phyloP scores from a whole-genome alignment of 805 yeast species.

The Candida sakaeoensis region DNA sequence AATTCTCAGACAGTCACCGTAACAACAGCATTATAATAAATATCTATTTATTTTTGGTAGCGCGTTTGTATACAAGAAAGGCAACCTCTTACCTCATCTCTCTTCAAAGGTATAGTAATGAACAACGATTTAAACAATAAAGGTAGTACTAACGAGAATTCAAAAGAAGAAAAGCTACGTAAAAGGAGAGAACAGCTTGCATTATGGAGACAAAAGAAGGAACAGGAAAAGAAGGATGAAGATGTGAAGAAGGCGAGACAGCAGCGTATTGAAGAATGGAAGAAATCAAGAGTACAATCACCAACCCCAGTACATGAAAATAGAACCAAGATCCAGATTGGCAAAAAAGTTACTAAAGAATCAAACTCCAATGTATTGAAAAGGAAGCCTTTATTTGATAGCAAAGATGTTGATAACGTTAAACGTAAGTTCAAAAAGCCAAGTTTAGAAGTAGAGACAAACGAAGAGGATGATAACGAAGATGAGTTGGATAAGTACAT shows the following conservation, averaged over 20 bases:
- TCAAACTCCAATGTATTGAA: constrained; percentile 7
- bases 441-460: constrained; percentile 7
- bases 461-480: constrained; percentile 37
- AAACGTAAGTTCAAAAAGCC: constrained; percentile 21
- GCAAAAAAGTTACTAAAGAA: constrained; percentile 6
- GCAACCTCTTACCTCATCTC: not conserved
- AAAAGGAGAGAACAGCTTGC: constrained; percentile 51
- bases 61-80: constrained; percentile 1
- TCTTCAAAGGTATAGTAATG: constrained; percentile 3
- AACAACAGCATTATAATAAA: constrained; percentile 72
- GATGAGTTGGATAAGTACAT: constrained; percentile 21
- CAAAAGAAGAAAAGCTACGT: constrained; percentile 31
- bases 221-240: constrained; percentile 21
- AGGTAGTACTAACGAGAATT: constrained; percentile 11
- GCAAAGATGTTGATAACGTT: constrained; percentile 22
- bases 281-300: constrained; percentile 25
- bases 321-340: constrained; percentile 6
- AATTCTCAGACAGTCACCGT: constrained; percentile 96
- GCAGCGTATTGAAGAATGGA: constrained; percentile 51
- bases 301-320: not conserved
- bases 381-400: constrained; percentile 19
- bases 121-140: constrained; percentile 1
- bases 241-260: constrained; percentile 26
- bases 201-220: constrained; percentile 59
- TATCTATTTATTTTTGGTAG: not conserved